Percentiles rank a stretch among this genome's conserved stretches.
phyloP scores from a whole-genome alignment of 331 rosid genomes.

The Pyrus hybrid region DNA sequence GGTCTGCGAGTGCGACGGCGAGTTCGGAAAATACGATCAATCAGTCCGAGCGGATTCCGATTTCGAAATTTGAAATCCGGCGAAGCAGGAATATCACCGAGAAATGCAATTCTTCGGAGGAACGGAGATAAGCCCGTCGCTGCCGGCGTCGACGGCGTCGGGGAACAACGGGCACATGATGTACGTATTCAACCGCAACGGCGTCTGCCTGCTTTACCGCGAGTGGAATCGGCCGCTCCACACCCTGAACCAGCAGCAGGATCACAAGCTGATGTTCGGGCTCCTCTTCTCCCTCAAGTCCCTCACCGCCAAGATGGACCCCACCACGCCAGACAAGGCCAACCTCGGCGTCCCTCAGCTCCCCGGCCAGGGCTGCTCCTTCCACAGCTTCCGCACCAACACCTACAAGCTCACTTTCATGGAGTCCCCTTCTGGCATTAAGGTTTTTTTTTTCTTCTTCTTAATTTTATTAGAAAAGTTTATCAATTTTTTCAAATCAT shows the following conservation, averaged over 20 bases:
- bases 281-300: slow-evolving; percentile 91
- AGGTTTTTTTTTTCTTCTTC: slow-evolving; percentile 33
- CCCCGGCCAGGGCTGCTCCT: slow-evolving; percentile 95
- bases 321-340: slow-evolving; percentile 73
- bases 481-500: neutral
- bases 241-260: slow-evolving; percentile 75
- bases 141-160: slow-evolving; percentile 63
- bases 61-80: neutral
- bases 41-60: neutral
- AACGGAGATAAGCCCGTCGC: slow-evolving; percentile 89
- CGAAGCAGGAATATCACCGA: neutral
- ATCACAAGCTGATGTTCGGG: slow-evolving; percentile 95
- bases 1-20: neutral
- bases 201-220: slow-evolving; percentile 79
- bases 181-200: slow-evolving; percentile 80
- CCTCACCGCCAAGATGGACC: slow-evolving; percentile 90
- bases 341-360: slow-evolving; percentile 94
- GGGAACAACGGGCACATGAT: slow-evolving; percentile 95
- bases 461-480: neutral
- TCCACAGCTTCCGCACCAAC: slow-evolving; percentile 91
- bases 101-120: slow-evolving; percentile 93
- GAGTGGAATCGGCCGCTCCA: slow-evolving; percentile 93
- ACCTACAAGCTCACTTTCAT: slow-evolving; percentile 89
- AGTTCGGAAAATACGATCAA: neutral
- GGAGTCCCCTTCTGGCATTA: slow-evolving; percentile 89